Base-by-base conservation (phyloP, 2,329 filamentous ascomycete genomes). In the Colletotrichum theobromicola region DNA sequence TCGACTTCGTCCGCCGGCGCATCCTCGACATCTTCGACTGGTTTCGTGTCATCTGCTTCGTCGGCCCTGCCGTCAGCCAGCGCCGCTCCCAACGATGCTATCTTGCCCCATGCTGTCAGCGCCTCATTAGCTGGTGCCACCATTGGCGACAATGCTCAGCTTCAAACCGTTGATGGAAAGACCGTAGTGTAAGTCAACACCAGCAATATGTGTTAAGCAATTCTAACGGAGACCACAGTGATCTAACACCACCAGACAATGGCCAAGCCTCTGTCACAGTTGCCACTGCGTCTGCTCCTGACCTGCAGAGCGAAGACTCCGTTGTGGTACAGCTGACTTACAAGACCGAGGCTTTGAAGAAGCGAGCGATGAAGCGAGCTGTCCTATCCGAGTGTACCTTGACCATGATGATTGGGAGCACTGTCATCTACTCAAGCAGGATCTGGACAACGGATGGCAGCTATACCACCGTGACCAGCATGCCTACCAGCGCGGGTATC, bases 361-460 rank as follows among this genome's bases (percentile, higher is more conserved):
- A 62, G 55, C 58, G 58, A 18, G 34, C 35, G 60, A 0, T n/a
- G 32, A 67, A 57, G 53, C 61, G 69, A 13, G 69, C 69, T 18
- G 34, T 60, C 1, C 70, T 72, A 16, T 61, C 65, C 0, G 37
- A 72, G 55, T 72, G 64, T 7, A 72, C 57, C 18, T 35, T 69
- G 30, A 68, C 55, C 0, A 69, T 72, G 53, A 68, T 28, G 13
- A 12, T 68, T 10, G 64, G 70, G 15, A 24, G n/a, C 18, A 65
- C 53, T 6, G 28, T 68, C 18, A 72, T 72, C 37, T 68, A 69
- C 5, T 34, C 53, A 9, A 61, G 30, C 57, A 72, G 28, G 16
- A 69, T 72, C 28, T 72, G 65, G 64, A 68, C 70, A 18, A 68
- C 70, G 12, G 70, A 68, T 30, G 70, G 70, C 7, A 72, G 46